Evolutionary conservation across 208 protist genomes (phyloP).

Genomic region (Trypanosomatidae sp.): DNA sequence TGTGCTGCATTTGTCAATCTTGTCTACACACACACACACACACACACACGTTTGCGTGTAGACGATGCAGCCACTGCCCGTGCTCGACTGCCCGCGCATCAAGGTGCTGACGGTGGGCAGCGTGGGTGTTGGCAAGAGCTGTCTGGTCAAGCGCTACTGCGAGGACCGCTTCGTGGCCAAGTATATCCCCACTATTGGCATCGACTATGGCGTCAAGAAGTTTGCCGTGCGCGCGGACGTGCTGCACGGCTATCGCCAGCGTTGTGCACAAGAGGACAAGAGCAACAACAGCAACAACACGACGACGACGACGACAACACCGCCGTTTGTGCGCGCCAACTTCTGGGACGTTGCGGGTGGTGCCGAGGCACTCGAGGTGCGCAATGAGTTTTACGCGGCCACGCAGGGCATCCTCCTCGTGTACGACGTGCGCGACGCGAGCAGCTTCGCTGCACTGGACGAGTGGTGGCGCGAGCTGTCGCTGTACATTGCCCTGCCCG

Average conservation of each 20-base stretch:
- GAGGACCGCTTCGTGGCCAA: conserved; percentile 92
- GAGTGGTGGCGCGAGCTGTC: conserved; percentile 53
- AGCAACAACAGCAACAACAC: conserved; percentile 3
- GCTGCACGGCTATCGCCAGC: conserved; percentile 3
- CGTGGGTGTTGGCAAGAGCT: conserved; percentile 88
- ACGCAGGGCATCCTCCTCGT: conserved; percentile 84
- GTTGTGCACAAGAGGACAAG: conserved; percentile 2
- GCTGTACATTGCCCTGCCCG: conserved; percentile 13
- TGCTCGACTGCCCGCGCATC: conserved; percentile 44
- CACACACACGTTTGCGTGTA: background rate
- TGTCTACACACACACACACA: conserved; percentile 1
- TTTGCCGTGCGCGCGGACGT: conserved; percentile 22
- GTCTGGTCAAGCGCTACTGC: conserved; percentile 95
- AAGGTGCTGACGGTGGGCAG: conserved; percentile 89
- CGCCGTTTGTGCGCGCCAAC: conserved; percentile 77
- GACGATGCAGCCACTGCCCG: conserved; percentile 1
- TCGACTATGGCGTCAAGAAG: conserved; percentile 94
- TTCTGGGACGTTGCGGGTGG: conserved; percentile 94
- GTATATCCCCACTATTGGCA: conserved; percentile 95
- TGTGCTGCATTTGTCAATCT: conserved; percentile 1
- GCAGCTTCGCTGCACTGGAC: conserved; percentile 50
- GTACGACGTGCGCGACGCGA: conserved; percentile 47
- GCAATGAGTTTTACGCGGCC: conserved; percentile 95
- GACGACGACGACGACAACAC: background rate
- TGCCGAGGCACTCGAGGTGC: conserved; percentile 79